Base-by-base conservation (phyloP, 2,329 filamentous ascomycete species). In the Talaromyces rugulosus region DNA sequence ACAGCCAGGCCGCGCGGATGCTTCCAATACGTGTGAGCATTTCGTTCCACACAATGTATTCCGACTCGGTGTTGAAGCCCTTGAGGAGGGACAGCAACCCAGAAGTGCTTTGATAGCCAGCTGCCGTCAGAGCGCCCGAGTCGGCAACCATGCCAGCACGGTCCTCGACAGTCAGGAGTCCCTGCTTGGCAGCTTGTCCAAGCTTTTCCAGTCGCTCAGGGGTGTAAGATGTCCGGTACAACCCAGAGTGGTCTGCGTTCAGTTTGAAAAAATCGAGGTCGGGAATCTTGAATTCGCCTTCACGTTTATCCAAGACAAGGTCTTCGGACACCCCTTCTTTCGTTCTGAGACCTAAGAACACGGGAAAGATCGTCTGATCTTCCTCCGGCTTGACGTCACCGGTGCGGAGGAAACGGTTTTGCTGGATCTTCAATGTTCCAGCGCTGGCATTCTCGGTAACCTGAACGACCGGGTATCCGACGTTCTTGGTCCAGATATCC, bases 401-500 rank as follows among this genome's bases (percentile, higher is more conserved):
- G 12, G 94, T 98, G 63, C 92, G 86, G 65, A 98, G 81, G 83
- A 97, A 96, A 58, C 94, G 90, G 78, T 97, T 97, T 78, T 98
- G 94, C 83, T 95, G 95, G 66, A 98, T 82, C 65, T 89, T 88
- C 70, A 97, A 93, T 23, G 87, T 88, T 63, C 85, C 89, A 55
- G 88, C 83, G 30, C 82, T 81, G 61, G 87, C 82, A 63, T 90
- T 86, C 75, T 94, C 91, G 0, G 89, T 91, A 31, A 98, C 92
- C 7, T 89, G 89, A 53, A 98, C 85, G 44, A 98, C 93, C 0
- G 94, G 94, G 78, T 89, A 97, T 58, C 94, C 94, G 61, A 98
- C 90, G 70, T 96, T 89, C 83, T 96, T 97, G 58, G 94, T 98
- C 94, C 94, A 98, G 67, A 94, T 91, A 60, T 92, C 89, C 88